Conservation (phyloP, 306 rosid genomes). For the Geum urbanum region DNA sequence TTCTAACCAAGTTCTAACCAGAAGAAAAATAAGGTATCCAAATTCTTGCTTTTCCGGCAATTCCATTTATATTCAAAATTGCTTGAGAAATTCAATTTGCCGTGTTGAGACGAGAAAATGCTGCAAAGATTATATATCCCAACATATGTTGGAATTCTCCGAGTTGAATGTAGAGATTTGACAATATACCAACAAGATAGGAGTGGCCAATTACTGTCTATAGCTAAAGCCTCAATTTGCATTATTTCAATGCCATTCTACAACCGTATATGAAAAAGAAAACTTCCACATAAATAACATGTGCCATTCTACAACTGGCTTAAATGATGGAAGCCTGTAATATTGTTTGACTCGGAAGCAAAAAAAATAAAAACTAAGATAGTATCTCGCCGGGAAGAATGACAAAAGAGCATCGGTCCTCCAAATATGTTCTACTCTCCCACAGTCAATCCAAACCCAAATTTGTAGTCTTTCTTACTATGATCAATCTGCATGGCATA, state of each 20-base stretch:
- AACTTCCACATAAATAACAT: neutral
- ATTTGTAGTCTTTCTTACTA: slow-evolving; percentile 91
- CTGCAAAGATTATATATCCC: neutral
- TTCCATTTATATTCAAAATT: too few relatives aligned
- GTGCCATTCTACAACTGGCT: slow-evolving; percentile 3
- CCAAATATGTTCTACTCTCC: slow-evolving; percentile 57
- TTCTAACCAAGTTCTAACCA: too few relatives aligned
- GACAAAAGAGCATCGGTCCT: slow-evolving; percentile 14
- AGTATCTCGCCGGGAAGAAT: slow-evolving; percentile 17
- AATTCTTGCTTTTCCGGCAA: too few relatives aligned
- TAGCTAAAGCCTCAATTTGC: neutral
- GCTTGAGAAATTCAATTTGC: too few relatives aligned
- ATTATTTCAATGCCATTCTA: slow-evolving; percentile 16
- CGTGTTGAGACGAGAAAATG: neutral
- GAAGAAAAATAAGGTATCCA: too few relatives aligned
- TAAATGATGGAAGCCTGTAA: slow-evolving; percentile 2
- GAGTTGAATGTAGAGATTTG: neutral
- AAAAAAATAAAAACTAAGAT: neutral
- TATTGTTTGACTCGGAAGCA: slow-evolving; percentile 12
- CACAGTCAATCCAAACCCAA: slow-evolving; percentile 94
- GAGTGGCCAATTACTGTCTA: neutral
- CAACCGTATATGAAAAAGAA: neutral
- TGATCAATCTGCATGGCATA: slow-evolving; percentile 73
- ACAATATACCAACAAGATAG: neutral
- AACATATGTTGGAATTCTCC: neutral